Evolutionary conservation across 352 stramenopile genomes (phyloP).

Genomic region (Globisporangium recalcitrans): DNA sequence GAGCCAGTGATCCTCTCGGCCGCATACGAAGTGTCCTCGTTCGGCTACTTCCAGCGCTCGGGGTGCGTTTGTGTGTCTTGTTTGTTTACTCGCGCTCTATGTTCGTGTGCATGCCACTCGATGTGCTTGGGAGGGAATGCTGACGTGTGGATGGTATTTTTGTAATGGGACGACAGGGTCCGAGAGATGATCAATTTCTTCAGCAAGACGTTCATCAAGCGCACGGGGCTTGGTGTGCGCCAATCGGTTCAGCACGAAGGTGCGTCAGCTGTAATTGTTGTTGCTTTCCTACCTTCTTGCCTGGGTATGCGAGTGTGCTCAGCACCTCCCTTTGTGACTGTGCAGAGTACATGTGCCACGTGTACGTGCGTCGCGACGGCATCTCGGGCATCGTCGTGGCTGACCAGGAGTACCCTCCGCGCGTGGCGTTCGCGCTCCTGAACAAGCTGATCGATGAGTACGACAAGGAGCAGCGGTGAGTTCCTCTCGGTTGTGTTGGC

Average conservation of each 20-base stretch:
- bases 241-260: slow-evolving; percentile 98
- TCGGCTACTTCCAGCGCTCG: slow-evolving; percentile 84
- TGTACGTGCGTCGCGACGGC: slow-evolving; percentile 96
- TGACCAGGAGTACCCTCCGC: slow-evolving; percentile 97
- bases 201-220: slow-evolving; percentile 98
- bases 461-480: slow-evolving; percentile 61
- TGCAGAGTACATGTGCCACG: slow-evolving; percentile 96
- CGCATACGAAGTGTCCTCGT: slow-evolving; percentile 73
- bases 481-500: slow-evolving; percentile 13
- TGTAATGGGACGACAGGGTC: slow-evolving; percentile 58
- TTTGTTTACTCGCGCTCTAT: background rate
- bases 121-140: background rate
- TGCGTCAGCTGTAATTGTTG: slow-evolving; percentile 14
- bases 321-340: slow-evolving; percentile 1
- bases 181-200: slow-evolving; percentile 99
- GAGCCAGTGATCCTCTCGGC: slow-evolving; percentile 67
- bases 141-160: slow-evolving; percentile 1
- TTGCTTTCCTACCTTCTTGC: background rate
- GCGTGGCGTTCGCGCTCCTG: slow-evolving; percentile 97
- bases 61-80: slow-evolving; percentile 33
- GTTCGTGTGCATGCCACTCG: background rate
- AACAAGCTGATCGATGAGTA: slow-evolving; percentile 97
- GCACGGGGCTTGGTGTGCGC: slow-evolving; percentile 93
- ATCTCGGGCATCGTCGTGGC: slow-evolving; percentile 95
- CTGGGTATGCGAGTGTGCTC: slow-evolving; percentile 1